These are phyloP conservation scores for Mycotypha africana DNA, from an alignment of 371 early-diverging fungal genomes.

Conservation along the genomic window DNA sequence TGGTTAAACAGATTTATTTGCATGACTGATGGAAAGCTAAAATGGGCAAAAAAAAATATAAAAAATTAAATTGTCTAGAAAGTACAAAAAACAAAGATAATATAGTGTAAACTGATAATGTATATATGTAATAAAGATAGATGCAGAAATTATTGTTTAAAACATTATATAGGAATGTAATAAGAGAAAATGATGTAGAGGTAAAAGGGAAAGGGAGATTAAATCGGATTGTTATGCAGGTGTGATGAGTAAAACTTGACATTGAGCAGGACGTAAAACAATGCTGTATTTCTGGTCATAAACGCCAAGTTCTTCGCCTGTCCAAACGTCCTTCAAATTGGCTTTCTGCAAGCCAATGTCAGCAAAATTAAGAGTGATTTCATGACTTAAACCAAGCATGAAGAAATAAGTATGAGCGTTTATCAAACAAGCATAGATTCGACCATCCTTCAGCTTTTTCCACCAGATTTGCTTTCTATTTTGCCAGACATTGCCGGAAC, in stretches of 20 bases:
- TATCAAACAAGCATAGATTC: slow-evolving; percentile 29
- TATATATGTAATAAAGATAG: background rate
- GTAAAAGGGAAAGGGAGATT: background rate
- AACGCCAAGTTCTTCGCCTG: slow-evolving; percentile 20
- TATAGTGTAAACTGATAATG: too few relatives aligned
- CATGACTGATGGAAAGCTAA: background rate
- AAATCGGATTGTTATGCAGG: slow-evolving; percentile 8
- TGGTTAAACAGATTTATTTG: slow-evolving; percentile 39
- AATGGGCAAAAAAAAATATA: background rate
- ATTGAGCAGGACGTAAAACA: slow-evolving; percentile 15
- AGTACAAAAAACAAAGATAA: too few relatives aligned
- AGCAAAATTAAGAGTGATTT: slow-evolving; percentile 18
- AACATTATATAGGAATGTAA: too few relatives aligned
- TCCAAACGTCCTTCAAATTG: slow-evolving; percentile 30
- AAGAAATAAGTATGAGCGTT: slow-evolving; percentile 35
- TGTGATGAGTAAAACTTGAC: slow-evolving; percentile 17
- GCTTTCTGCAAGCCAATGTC: slow-evolving; percentile 19
- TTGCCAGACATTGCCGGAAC: slow-evolving; percentile 32
- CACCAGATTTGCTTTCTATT: slow-evolving; percentile 43
- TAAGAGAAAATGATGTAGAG: too few relatives aligned
- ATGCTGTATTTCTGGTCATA: slow-evolving; percentile 13
- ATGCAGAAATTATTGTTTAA: too few relatives aligned
- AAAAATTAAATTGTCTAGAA: background rate
- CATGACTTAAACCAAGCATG: slow-evolving; percentile 30
- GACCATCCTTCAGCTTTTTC: slow-evolving; percentile 33